phyloP scores from a whole-genome alignment of 2,329 filamentous ascomycete genomes.

The Aureobasidium sp. region DNA sequence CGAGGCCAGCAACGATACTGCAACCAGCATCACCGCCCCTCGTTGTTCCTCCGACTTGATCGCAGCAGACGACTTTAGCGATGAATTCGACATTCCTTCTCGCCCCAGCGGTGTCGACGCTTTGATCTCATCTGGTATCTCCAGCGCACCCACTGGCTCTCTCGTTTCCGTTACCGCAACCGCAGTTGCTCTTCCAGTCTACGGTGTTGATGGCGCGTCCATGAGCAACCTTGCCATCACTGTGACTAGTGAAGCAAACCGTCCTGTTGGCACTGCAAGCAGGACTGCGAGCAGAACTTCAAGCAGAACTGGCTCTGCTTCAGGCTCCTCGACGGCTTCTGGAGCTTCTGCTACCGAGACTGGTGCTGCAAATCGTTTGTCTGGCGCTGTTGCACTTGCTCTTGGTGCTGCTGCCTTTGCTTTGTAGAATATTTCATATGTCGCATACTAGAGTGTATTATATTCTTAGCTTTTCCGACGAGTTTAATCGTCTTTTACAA shows the following conservation, averaged over 20 bases:
- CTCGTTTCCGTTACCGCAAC: slow-evolving; percentile 52
- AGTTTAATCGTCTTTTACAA: too few relatives aligned
- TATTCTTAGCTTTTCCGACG: too few relatives aligned
- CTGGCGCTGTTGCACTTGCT: slow-evolving; percentile 8
- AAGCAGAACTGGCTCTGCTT: neutral
- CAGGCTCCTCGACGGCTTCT: neutral
- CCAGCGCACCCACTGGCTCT: slow-evolving; percentile 45
- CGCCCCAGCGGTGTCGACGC: slow-evolving; percentile 58
- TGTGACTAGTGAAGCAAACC: slow-evolving; percentile 45
- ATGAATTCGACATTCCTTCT: slow-evolving; percentile 67
- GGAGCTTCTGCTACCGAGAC: slow-evolving; percentile 7
- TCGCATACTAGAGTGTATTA: neutral
- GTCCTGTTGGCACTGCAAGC: slow-evolving; percentile 36
- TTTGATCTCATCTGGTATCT: slow-evolving; percentile 70
- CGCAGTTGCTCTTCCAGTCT: slow-evolving; percentile 49
- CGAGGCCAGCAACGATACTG: slow-evolving; percentile 51
- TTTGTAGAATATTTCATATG: neutral
- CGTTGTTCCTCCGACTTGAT: slow-evolving; percentile 61
- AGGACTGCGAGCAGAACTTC: slow-evolving; percentile 20
- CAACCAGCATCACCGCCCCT: slow-evolving; percentile 48
- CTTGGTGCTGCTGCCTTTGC: slow-evolving; percentile 8
- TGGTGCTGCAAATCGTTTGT: slow-evolving; percentile 10
- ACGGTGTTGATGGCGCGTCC: slow-evolving; percentile 44
- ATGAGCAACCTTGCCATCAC: slow-evolving; percentile 57
- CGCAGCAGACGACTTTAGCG: slow-evolving; percentile 57